Conservation (phyloP, 768 basidiomycete genomes). For the Cystofilobasidium ferigula region DNA sequence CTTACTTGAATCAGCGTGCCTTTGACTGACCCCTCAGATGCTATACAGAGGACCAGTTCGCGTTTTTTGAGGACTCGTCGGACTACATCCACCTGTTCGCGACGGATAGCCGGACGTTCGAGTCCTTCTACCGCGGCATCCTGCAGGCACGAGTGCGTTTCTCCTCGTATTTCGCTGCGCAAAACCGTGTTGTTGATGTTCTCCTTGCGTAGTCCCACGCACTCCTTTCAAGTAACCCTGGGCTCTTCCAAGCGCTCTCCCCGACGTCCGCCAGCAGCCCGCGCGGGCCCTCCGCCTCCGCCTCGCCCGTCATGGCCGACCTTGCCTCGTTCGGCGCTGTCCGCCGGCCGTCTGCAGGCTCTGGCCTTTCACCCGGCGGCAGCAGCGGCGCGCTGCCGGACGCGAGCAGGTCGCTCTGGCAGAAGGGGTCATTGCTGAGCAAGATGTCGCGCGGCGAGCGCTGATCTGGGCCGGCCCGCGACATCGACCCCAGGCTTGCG, state of each 20-base stretch:
- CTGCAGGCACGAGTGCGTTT: conserved; percentile 13
- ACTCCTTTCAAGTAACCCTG: not conserved
- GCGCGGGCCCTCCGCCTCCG: not conserved
- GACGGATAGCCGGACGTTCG: conserved; percentile 43
- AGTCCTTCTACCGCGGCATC: conserved; percentile 21
- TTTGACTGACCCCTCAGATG: conserved; percentile 23
- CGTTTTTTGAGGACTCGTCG: conserved; percentile 72
- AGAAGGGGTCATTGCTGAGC: not conserved
- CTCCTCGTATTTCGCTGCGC: not conserved
- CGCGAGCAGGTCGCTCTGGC: conserved; percentile 3
- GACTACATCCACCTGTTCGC: conserved; percentile 84
- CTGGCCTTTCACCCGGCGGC: not conserved
- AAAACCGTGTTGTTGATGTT: not conserved
- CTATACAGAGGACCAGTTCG: conserved; percentile 60
- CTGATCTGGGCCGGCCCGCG: no score
- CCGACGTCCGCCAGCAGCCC: not conserved
- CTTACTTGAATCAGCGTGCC: conserved; percentile 45
- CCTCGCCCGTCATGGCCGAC: not conserved
- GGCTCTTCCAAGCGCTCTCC: not conserved
- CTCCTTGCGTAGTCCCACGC: not conserved
- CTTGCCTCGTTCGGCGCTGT: not conserved
- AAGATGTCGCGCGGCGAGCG: not conserved
- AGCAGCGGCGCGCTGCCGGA: not conserved
- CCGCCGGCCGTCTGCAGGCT: not conserved
- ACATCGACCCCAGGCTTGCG: no score